Conservation (phyloP, 2,329 filamentous ascomycete genomes). For the Diaporthe ampelina region DNA sequence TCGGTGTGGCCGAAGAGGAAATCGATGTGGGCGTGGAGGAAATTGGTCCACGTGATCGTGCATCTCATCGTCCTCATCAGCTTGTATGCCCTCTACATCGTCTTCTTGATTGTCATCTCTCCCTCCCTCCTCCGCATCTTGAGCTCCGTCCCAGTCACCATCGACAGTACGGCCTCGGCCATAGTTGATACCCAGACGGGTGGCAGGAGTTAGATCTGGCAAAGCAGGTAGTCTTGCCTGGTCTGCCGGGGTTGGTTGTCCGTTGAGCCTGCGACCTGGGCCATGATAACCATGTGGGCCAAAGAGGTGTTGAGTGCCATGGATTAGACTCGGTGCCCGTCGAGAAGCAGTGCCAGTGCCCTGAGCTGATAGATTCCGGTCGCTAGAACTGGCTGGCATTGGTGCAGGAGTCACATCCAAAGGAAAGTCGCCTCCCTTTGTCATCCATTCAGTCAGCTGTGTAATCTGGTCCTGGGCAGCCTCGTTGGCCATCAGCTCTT, state of each 20-base stretch:
- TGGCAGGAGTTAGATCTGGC: neutral
- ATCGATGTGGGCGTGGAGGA: neutral
- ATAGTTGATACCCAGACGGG: neutral
- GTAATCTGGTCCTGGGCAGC: conserved; percentile 14
- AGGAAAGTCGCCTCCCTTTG: conserved; percentile 34
- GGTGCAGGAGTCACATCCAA: neutral
- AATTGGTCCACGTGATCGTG: neutral
- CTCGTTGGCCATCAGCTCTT: conserved; percentile 30
- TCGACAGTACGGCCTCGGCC: conserved; percentile 14
- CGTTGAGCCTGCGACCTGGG: conserved; percentile 24
- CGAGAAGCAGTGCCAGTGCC: neutral
- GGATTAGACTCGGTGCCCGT: too few species aligned
- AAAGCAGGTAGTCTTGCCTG: neutral
- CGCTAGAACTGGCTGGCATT: neutral
- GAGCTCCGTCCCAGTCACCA: neutral
- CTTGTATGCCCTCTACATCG: neutral
- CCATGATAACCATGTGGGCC: neutral
- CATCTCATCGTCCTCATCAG: neutral
- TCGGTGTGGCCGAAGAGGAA: neutral
- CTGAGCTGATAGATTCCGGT: neutral
- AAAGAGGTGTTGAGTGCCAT: neutral
- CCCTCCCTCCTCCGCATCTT: neutral
- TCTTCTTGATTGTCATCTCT: neutral
- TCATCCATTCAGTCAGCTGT: conserved; percentile 39
- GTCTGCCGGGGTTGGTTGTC: neutral